Percentiles rank a stretch among this genome's conserved stretches.
Conservation (phyloP, 2,329 filamentous ascomycete species). For the Phialocephala subalpina region DNA sequence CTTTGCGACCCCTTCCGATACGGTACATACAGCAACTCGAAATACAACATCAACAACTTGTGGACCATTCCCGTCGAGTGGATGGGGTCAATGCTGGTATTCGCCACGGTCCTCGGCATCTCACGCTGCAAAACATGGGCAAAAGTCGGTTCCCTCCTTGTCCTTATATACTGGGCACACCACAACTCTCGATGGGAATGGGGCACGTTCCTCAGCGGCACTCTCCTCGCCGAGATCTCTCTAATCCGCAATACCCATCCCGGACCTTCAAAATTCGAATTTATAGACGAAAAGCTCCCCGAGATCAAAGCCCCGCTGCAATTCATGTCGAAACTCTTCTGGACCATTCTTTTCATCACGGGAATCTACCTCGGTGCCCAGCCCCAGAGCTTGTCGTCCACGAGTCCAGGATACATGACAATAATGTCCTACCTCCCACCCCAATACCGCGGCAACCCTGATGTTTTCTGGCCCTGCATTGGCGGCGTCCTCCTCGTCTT, state of each 20-base stretch:
- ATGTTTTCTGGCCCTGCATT: conserved; percentile 4
- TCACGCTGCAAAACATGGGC: conserved; percentile 7
- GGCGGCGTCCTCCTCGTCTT: neutral
- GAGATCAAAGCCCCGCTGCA: conserved; percentile 1
- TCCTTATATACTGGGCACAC: conserved; percentile 8
- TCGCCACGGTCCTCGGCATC: conserved; percentile 3
- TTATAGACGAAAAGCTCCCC: neutral
- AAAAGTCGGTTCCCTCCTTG: neutral
- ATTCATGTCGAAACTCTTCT: conserved; percentile 5
- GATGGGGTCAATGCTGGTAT: conserved; percentile 10
- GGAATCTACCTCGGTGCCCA: conserved; percentile 5
- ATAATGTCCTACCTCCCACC: conserved; percentile 4
- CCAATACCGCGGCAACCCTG: conserved; percentile 3
- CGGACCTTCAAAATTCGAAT: neutral
- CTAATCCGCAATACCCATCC: neutral
- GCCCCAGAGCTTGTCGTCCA: conserved; percentile 3
- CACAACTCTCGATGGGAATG: conserved; percentile 5
- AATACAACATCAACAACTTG: conserved; percentile 13
- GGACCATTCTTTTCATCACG: neutral
- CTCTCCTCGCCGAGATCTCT: conserved; percentile 4
- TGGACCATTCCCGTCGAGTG: conserved; percentile 10
- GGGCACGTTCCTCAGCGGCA: conserved; percentile 6
- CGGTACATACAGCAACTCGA: conserved; percentile 3
- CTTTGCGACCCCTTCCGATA: conserved; percentile 9
- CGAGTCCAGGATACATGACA: neutral